Evolutionary conservation across 2,329 filamentous ascomycete species (phyloP).

Genomic region (Byssothecium circinans): DNA sequence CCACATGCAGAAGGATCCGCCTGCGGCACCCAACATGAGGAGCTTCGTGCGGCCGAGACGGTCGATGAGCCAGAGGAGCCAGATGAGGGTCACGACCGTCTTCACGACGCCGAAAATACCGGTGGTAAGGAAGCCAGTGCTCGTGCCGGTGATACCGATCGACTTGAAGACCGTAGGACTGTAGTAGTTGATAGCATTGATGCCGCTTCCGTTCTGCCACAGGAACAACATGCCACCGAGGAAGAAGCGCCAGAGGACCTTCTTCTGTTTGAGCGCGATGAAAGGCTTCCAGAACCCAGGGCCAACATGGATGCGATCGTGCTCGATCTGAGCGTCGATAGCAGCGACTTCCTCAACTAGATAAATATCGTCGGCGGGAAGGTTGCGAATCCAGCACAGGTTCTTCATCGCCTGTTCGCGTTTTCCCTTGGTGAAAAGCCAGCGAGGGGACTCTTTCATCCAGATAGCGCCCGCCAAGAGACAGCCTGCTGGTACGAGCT

Average conservation of each 20-base stretch:
- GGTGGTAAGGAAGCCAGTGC: slow-evolving; percentile 65
- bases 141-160: slow-evolving; percentile 64
- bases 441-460: slow-evolving; percentile 50
- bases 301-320: slow-evolving; percentile 64
- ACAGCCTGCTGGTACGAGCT: slow-evolving; percentile 67
- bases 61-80: slow-evolving; percentile 70
- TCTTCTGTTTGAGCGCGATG: slow-evolving; percentile 42
- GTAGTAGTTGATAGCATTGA: slow-evolving; percentile 74
- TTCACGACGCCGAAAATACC: slow-evolving; percentile 79
- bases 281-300: slow-evolving; percentile 68
- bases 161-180: slow-evolving; percentile 69
- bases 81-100: slow-evolving; percentile 67
- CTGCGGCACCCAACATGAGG: slow-evolving; percentile 65
- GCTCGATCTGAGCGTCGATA: slow-evolving; percentile 70
- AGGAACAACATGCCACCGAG: slow-evolving; percentile 74
- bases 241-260: slow-evolving; percentile 71
- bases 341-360: slow-evolving; percentile 72
- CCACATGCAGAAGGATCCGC: slow-evolving; percentile 67
- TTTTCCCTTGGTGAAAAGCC: slow-evolving; percentile 47
- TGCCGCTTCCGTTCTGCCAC: slow-evolving; percentile 76
- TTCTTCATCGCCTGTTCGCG: slow-evolving; percentile 47
- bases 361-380: slow-evolving; percentile 61
- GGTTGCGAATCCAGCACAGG: slow-evolving; percentile 65
- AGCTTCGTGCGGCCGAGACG: slow-evolving; percentile 63
- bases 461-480: slow-evolving; percentile 52